phyloP scores from a whole-genome alignment of 2,329 filamentous ascomycete species.

The Clarireedia homoeocarpa region DNA sequence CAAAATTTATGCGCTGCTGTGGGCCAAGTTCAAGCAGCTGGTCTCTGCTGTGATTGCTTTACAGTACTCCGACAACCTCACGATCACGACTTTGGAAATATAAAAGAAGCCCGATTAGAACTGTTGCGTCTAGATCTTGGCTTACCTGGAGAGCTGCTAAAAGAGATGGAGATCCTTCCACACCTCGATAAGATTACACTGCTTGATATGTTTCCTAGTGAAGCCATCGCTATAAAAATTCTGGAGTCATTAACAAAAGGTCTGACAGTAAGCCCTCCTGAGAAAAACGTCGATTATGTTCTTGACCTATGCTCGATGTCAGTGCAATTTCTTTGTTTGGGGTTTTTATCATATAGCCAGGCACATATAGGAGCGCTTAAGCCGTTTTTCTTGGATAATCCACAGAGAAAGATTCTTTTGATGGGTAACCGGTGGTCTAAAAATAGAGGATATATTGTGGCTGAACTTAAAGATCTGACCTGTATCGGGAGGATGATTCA shows the following conservation, averaged over 20 bases:
- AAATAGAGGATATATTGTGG: neutral
- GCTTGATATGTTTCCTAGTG: no score
- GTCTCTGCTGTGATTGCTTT: slow-evolving; percentile 6
- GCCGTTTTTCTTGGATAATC: slow-evolving; percentile 13
- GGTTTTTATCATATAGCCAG: slow-evolving; percentile 11
- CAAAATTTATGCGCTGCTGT: slow-evolving; percentile 2
- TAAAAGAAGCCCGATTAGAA: no score
- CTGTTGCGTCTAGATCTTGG: no score
- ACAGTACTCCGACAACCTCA: neutral
- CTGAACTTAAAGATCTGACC: slow-evolving; percentile 4
- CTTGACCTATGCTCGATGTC: slow-evolving; percentile 4
- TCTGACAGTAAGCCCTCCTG: neutral
- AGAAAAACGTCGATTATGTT: neutral
- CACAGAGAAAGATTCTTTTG: no score
- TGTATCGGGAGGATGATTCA: slow-evolving; percentile 14
- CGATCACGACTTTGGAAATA: no score
- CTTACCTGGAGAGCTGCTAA: no score
- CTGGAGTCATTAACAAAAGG: no score
- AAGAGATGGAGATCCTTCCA: no score
- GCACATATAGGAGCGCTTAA: slow-evolving; percentile 13
- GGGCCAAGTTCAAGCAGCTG: neutral
- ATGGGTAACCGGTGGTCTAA: neutral
- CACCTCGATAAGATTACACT: no score
- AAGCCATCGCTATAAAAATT: no score
- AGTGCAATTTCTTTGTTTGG: slow-evolving; percentile 11